Evolutionary conservation across 495 filamentous ascomycete genomes (phyloP), one percentile per base, ranked within the genome.

Genomic region (Stereocaulon alpinum): DNA sequence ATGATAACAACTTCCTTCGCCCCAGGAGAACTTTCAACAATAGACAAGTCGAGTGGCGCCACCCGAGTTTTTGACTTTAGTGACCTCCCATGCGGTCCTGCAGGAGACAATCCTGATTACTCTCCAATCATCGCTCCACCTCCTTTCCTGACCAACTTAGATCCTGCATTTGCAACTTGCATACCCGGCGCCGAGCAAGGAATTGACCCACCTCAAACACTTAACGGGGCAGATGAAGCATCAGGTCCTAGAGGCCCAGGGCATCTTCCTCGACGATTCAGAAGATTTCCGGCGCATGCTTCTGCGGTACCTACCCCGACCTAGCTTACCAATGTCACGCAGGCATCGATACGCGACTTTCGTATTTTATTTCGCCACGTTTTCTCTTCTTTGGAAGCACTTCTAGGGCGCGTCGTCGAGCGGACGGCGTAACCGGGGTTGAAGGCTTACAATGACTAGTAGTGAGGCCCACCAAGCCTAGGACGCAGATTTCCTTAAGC

Each of bases 81-180:
- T 11, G 61, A 63, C 51, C 61, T 63, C 18, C 57, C 61, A 1
- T 63, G 61, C 27, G 56, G 56, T 7, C 57, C 61, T 18, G 2
- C 54, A 50, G 61, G 42, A 32, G 52, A 59, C n/a, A 5, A 50
- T 40, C 29, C 51, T 1, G 4, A 2, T 22, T 63, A 63, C 37
- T 24, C 51, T 18, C 61, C 61, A 29, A 2, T 45, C 17, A 18
- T 60, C 40, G 61, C 61, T 17, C 61, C 61, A 15, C 57, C 57
- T 12, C 3, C n/a, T n/a, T 42, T 60, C 22, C 20, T 63, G 40
- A 60, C 24, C 32, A 34, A 56, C 0, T 11, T 60, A 18, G 51
- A 63, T 29, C 32, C 55, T 40, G 34, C 37, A 30, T 60, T 63
- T 34, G 14, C 15, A 3, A 51, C 4, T 1, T 62, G 60, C 56